Evolutionary conservation across 2,329 filamentous ascomycete genomes (phyloP).

Genomic region (Ceratocystis ficicola): DNA sequence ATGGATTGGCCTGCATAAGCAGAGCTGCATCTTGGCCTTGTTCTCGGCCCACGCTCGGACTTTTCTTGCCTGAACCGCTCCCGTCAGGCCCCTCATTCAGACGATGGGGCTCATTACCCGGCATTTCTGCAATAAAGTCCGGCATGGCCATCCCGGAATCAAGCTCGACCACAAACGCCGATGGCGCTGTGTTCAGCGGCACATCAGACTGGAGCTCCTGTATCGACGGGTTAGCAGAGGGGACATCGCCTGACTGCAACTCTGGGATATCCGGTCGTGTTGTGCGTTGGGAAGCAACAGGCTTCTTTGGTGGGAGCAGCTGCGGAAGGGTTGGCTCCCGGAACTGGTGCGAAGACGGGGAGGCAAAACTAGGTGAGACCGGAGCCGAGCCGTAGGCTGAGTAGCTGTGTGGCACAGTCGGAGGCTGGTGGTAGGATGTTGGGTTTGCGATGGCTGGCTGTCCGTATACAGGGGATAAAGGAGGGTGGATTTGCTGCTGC

Average conservation of each 20-base stretch:
- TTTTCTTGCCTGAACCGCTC: neutral
- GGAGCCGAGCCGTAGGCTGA: neutral
- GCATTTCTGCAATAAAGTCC: constrained; percentile 18
- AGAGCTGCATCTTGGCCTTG: neutral
- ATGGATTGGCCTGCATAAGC: constrained; percentile 21
- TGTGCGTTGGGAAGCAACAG: neutral
- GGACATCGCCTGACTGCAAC: constrained; percentile 4
- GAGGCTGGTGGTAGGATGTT: neutral
- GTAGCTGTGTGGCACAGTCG: neutral
- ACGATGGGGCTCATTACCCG: constrained; percentile 1
- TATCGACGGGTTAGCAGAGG: neutral
- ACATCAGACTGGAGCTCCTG: constrained; percentile 4
- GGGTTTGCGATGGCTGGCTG: neutral
- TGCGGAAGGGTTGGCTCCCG: constrained; percentile 9
- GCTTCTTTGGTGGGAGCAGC: constrained; percentile 6
- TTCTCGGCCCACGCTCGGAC: neutral
- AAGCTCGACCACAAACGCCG: constrained; percentile 20
- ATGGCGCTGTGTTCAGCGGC: neutral
- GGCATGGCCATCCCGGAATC: neutral
- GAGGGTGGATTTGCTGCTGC: neutral
- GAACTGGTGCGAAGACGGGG: neutral
- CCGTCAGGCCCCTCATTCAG: neutral
- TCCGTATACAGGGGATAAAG: constrained; percentile 1
- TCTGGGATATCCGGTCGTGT: constrained; percentile 1
- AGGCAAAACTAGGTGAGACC: neutral